Base-by-base conservation (phyloP, 805 yeast genomes). In the Tetrapisispora iriomotensis region DNA sequence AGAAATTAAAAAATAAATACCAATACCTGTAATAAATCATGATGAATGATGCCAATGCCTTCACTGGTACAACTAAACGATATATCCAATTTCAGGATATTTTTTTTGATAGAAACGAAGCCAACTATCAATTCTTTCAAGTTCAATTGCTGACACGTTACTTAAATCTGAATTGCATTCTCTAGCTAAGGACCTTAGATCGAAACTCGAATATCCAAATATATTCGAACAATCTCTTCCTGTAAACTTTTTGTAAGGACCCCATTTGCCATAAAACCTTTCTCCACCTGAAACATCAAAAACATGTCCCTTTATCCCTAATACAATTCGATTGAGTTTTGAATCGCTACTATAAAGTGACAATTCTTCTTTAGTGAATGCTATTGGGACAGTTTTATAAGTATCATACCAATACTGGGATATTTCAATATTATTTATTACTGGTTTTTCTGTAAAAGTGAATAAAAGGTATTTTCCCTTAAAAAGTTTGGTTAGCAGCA, bases 141-240 rank as follows among this genome's bases (percentile, higher is more conserved):
- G 22, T 29, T 43, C 51, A 3, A 31, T 19, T n/a, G 28, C 33
- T 4, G 46, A 15, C 3, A 47, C 34, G 9, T 41, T 47, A 6
- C 37, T 32, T 8, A 44, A 31, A 22, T 44, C 43, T 18, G 43
- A 40, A 38, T 41, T 38, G 21, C 52, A 47, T 19, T 43, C 41
- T 29, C 41, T 44, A 6, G 43, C 38, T 13, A 48, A 38, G 9
- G 46, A 49, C 6, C 45, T 39, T 24, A 45, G 14, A 30, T 50
- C 54, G 49, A 51, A 50, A 21, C 42, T 39, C 2, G 48, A 39
- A 38, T 41, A 45, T 17, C 47, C 40, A 36, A 52, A 47, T 6
- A 43, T 27, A 18, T 45, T 50, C 6, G 55, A 49, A 36, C 57
- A 52, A 35, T 52, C 57, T 6, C 44, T 42, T 15, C 55, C 57